Evolutionary conservation across 768 basidiomycete species (phyloP), one percentile per base, ranked within the genome.

Genomic region (Cyathus striatus): DNA sequence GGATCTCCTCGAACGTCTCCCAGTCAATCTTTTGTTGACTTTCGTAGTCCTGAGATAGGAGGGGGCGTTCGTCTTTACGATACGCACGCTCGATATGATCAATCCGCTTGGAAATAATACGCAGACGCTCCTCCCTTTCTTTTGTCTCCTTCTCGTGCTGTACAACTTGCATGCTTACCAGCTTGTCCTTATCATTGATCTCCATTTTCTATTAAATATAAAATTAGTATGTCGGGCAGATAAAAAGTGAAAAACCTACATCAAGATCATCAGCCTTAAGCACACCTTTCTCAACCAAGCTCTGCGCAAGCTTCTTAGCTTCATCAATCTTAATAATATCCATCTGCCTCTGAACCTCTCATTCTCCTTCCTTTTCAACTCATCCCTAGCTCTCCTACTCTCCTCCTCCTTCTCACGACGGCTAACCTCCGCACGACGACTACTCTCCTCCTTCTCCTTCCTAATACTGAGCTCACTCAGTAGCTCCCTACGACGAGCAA

Each of bases 91-190:
- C 95, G 60, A 88, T 61, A 66, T 99, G 95, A 58, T 98, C 96
- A 53, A 97, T 78, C 20, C 93, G 86, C 67, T 98, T 98, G 26
- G 82, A 60, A 34, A 84, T 75, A 50, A 94, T 79, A 18, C 91
- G 83, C 38, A 95, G 73, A 18, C 86, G 78, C 54, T 92, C 88
- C 44, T 74, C 76, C 49, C 90, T 70, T 51, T 92, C 88, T 54
- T 81, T 85, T 75, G 93, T 95, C 68, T 98, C 94, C 68, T 95
- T 96, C 69, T 96, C 96, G 35, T 97, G 75, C 58, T 97, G 92
- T 51, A 91, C 84, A 26, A 96, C 92, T 61, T 96, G 93, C 51
- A 96, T 79, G 23, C 76, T 79, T 62, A 97, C 85, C 48, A 98
- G 78, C 37, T 81, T 80, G 54, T 89, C 85, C 6, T 91, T 92